These are phyloP conservation scores for Acanthamoeba culbertsoni DNA, from an alignment of 208 protist species.

Conservation along the genomic window DNA sequence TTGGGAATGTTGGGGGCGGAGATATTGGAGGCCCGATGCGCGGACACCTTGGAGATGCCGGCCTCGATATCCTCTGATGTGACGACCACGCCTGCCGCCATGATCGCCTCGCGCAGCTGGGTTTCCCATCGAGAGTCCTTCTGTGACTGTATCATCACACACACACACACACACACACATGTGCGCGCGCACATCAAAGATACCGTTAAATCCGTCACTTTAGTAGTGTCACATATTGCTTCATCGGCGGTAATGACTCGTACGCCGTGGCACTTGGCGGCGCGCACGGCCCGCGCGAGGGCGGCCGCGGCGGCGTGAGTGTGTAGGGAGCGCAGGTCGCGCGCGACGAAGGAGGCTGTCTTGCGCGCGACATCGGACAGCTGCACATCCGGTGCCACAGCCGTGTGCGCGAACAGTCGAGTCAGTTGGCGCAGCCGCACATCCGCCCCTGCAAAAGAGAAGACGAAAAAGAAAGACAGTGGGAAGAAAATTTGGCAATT, in stretches of 20 bases:
- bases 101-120: not conserved
- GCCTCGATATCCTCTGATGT: constrained; percentile 61
- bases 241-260: not conserved
- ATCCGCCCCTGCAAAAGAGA: not conserved
- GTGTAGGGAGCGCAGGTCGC: constrained; percentile 60
- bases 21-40: constrained; percentile 62
- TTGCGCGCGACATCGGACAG: constrained; percentile 64
- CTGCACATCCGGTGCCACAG: constrained; percentile 55
- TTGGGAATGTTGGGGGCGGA: constrained; percentile 62
- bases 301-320: constrained; percentile 39
- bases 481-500: too few relatives aligned
- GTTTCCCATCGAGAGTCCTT: not conserved
- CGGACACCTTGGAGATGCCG: constrained; percentile 62
- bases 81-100: constrained; percentile 52
- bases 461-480: not conserved
- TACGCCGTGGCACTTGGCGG: not conserved
- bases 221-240: too few relatives aligned
- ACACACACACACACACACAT: not conserved
- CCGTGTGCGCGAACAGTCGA: constrained; percentile 45
- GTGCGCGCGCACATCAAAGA: not conserved
- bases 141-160: not conserved
- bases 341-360: constrained; percentile 70
- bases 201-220: not conserved
- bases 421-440: constrained; percentile 61
- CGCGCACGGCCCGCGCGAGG: not conserved